These are phyloP conservation scores for Closterium sp. DNA, from an alignment of 139 green algal genomes.

Conservation along the genomic window DNA sequence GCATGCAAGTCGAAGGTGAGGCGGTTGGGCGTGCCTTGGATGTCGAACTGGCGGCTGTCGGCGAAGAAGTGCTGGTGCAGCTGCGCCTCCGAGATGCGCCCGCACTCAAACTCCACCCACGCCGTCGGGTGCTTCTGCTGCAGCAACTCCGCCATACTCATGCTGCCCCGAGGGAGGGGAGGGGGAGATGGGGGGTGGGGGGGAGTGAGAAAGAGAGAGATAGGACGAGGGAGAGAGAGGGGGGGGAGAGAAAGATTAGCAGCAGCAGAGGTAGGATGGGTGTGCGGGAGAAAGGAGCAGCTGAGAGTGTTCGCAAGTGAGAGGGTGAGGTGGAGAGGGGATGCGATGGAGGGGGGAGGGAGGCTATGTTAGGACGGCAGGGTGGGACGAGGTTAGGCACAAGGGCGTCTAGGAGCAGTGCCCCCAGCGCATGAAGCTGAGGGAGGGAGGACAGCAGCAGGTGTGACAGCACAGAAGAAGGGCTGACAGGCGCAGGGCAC, in stretches of 20 bases:
- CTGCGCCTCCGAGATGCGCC: constrained; percentile 67
- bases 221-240: neutral
- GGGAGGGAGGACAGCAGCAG: too few relatives aligned
- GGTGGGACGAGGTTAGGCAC: too few relatives aligned
- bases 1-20: neutral
- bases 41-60: constrained; percentile 70
- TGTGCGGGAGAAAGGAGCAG: neutral
- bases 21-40: constrained; percentile 29
- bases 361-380: too few relatives aligned
- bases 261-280: neutral
- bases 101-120: constrained; percentile 84
- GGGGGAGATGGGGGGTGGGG: neutral
- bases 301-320: too few relatives aligned
- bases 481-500: neutral
- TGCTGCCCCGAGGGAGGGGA: too few relatives aligned
- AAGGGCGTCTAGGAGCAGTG: too few relatives aligned
- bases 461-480: too few relatives aligned
- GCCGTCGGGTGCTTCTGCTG: constrained; percentile 76
- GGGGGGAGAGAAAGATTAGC: neutral
- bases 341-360: too few relatives aligned
- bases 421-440: too few relatives aligned
- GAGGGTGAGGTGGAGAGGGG: too few relatives aligned
- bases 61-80: constrained; percentile 76
- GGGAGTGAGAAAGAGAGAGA: neutral
- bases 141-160: constrained; percentile 68